phyloP scores from a whole-genome alignment of 2,329 filamentous ascomycete genomes.

The Venturia asperata region DNA sequence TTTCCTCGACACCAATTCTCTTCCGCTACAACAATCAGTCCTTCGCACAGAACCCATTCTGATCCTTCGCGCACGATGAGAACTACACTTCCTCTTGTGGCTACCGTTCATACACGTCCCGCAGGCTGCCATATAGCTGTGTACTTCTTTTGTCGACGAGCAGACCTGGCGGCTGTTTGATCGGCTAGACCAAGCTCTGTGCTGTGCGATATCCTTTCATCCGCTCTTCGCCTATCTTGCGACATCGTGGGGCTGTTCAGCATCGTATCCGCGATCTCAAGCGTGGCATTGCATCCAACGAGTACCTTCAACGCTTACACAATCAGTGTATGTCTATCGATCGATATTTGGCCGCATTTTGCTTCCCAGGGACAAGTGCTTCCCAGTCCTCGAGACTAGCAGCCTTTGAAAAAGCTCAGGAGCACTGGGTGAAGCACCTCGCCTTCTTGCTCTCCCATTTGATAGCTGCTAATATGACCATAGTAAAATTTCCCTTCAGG shows the following conservation, averaged over 20 bases:
- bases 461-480: background rate
- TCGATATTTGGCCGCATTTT: background rate
- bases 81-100: background rate
- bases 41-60: background rate
- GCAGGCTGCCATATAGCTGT: background rate
- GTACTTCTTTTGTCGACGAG: background rate
- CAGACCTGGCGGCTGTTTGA: background rate
- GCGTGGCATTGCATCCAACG: background rate
- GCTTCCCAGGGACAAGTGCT: background rate
- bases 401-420: no score
- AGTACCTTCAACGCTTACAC: background rate
- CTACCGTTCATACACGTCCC: background rate
- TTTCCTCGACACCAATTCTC: background rate
- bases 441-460: background rate
- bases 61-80: background rate
- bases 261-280: background rate
- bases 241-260: background rate
- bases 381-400: background rate
- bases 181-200: background rate
- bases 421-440: background rate
- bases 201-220: background rate
- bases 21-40: background rate
- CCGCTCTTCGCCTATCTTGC: background rate
- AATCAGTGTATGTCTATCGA: background rate
- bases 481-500: background rate